Conservation (phyloP, 2,329 filamentous ascomycete species). For the Phialocephala sp. region DNA sequence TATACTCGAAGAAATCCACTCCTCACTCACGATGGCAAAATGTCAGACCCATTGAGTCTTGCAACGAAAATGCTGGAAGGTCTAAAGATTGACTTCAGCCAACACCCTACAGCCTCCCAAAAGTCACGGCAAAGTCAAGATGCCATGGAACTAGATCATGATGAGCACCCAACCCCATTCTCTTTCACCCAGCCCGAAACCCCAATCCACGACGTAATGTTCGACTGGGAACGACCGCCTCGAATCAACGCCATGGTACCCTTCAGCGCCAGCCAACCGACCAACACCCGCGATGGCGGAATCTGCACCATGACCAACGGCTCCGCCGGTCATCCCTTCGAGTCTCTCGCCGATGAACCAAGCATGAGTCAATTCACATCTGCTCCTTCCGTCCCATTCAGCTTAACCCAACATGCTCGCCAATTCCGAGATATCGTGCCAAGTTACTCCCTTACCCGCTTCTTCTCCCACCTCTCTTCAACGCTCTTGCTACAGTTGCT, state of each 20-base stretch:
- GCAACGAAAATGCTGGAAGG: constrained; percentile 96
- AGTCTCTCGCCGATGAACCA: constrained; percentile 82
- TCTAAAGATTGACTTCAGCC: constrained; percentile 85
- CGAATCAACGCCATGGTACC: constrained; percentile 35
- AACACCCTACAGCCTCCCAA: constrained; percentile 57
- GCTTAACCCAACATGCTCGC: constrained; percentile 86
- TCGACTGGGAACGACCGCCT: constrained; percentile 84
- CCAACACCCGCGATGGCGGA: constrained; percentile 40
- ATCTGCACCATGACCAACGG: constrained; percentile 36
- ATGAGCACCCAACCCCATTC: constrained; percentile 54
- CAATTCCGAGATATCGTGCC: constrained; percentile 92
- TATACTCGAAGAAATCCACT: constrained; percentile 84
- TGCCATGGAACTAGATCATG: constrained; percentile 73
- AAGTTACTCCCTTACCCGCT: constrained; percentile 83
- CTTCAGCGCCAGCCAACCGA: constrained; percentile 50
- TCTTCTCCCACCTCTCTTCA: constrained; percentile 83
- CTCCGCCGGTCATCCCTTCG: constrained; percentile 53
- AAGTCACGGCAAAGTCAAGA: constrained; percentile 47
- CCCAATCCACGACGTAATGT: constrained; percentile 73
- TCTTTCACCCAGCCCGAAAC: constrained; percentile 87
- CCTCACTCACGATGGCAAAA: constrained; percentile 73
- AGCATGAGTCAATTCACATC: constrained; percentile 85
- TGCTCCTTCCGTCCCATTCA: constrained; percentile 77
- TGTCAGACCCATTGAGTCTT: constrained; percentile 79
- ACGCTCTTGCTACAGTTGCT: constrained; percentile 80